Base-by-base conservation (phyloP, 352 stramenopile species). In the Globisporangium mamillatum region DNA sequence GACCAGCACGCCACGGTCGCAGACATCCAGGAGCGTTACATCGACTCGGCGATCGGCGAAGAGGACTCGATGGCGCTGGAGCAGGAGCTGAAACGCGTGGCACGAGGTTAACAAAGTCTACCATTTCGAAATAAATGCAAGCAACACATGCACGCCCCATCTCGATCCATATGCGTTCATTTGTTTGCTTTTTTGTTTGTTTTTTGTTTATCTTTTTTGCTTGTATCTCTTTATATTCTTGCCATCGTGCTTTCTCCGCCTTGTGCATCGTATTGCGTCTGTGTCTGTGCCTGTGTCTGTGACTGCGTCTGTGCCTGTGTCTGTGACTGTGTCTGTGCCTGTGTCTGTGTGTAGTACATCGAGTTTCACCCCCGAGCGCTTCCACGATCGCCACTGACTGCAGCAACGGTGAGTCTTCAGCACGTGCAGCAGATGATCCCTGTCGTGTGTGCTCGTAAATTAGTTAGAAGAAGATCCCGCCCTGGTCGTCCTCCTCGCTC, bases 401-500 rank as follows among this genome's bases (percentile, higher is more conserved):
- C 41, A 50, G 16, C 41, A 50, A n/a, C 41, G 6, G 16, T 9
- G 41, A 4, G 41, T 8, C 16, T 50, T 50, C 16, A n/a, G 16
- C 16, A n/a, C 41, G 16, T 48, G 41, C 14, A 46, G 55, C 58
- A 44, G n/a, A 34, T 54, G 36, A 7, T 10, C 9, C 9, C 25
- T 44, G 25, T 68, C 52, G 44, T 52, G 38, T 69, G 69, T 16
- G 29, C 57, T 29, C 55, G 64, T 65, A 62, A 61, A 53, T 80
- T 91, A 58, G 32, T 80, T 90, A 95, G 67, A 95, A 95, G 66
- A 94, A 94, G 68, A 95, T 95, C 29, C 88, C 88, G 46, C 84
- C 87, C 69, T 89, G 77, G 70, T 95, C 87, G 69, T 95, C 87
- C 71, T 93, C 87, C 44, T 81, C 86, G 70, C 79, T 84, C 69